Percentiles rank a stretch among this genome's conserved stretches.
Conservation (phyloP, 495 filamentous ascomycete genomes). For the Paragyromitra xinjiangensis region DNA sequence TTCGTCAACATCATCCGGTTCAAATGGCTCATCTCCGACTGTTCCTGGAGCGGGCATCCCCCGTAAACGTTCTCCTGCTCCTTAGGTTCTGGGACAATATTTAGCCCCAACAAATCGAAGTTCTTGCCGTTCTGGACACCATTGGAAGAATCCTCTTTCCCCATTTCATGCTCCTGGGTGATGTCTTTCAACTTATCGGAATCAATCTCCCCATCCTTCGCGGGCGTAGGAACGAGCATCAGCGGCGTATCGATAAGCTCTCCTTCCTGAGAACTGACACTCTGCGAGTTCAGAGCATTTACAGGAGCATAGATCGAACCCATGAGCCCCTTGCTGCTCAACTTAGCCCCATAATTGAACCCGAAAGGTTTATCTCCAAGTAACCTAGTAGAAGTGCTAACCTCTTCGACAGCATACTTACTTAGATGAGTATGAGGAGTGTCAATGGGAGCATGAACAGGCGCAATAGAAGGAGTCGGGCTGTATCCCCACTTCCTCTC, state of each 20-base stretch:
- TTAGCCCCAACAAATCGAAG: not conserved
- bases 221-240: not conserved
- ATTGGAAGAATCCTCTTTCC: not conserved
- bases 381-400: not conserved
- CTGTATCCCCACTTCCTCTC: not conserved
- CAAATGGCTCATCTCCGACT: not conserved
- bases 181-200: not conserved
- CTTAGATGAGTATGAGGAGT: not conserved
- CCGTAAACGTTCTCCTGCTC: not conserved
- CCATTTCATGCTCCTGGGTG: not conserved
- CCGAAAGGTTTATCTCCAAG: constrained; percentile 15
- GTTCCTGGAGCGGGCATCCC: not conserved
- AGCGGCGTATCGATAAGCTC: not conserved
- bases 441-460: not conserved
- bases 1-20: not conserved
- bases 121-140: not conserved
- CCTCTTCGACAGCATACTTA: not conserved
- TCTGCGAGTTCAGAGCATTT: not conserved
- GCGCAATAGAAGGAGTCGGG: not conserved
- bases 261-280: not conserved
- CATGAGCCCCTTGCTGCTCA: not conserved
- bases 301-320: constrained; percentile 1
- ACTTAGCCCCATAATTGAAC: not conserved
- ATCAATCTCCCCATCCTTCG: not conserved
- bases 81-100: not conserved